phyloP scores from a whole-genome alignment of 2,329 filamentous ascomycete species.

The Paraconiothyrium sp. region DNA sequence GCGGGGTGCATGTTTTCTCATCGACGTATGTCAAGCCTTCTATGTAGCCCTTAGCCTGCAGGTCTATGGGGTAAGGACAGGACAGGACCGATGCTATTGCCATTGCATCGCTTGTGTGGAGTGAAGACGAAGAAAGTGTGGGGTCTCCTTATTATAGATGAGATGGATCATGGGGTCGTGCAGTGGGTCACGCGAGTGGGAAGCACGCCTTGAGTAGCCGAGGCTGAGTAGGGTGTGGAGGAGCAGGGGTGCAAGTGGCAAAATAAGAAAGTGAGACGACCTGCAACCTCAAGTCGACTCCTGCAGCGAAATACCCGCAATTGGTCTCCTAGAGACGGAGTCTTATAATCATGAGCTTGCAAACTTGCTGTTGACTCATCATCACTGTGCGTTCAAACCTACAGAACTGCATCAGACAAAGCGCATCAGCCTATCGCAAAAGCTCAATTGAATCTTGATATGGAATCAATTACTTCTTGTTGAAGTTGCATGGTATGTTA shows the following conservation, averaged over 20 bases:
- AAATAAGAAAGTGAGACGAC: neutral
- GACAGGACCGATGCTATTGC: constrained; percentile 24
- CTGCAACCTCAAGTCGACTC: neutral
- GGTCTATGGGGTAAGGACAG: constrained; percentile 45
- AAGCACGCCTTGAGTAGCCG: neutral
- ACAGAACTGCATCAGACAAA: too few species aligned
- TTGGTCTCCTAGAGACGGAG: too few species aligned
- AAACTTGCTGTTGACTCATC: too few species aligned
- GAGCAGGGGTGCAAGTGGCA: constrained; percentile 8
- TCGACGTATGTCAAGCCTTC: constrained; percentile 59
- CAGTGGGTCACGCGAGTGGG: constrained; percentile 9
- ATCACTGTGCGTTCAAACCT: too few species aligned
- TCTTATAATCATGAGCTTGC: too few species aligned
- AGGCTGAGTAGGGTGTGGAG: constrained; percentile 10
- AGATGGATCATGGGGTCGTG: constrained; percentile 9
- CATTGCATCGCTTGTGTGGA: constrained; percentile 20
- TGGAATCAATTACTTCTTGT: too few species aligned
- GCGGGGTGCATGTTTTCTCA: constrained; percentile 36
- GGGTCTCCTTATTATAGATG: neutral
- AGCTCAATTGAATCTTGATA: too few species aligned
- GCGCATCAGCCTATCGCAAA: too few species aligned
- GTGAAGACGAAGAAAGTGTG: constrained; percentile 4
- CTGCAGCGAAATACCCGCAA: neutral
- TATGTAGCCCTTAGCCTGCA: constrained; percentile 58
- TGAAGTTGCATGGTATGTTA: too few species aligned